Evolutionary conservation across 352 stramenopile genomes (phyloP).

Genomic region (Pythium periplocum): DNA sequence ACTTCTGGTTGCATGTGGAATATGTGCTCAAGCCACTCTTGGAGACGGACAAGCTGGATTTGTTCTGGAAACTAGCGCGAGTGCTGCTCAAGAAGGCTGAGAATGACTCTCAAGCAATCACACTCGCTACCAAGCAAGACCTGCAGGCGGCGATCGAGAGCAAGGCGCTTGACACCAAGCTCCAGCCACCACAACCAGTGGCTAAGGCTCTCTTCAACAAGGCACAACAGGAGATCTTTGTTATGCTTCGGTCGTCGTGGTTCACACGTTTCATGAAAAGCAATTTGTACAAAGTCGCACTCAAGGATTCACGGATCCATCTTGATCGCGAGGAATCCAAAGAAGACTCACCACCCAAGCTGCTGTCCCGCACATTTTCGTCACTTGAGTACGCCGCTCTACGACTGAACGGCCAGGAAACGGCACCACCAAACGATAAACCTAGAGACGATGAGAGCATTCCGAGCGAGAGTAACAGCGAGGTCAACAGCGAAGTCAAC

Average conservation of each 20-base stretch:
- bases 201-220: conserved; percentile 47
- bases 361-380: conserved; percentile 58
- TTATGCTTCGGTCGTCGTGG: conserved; percentile 75
- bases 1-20: conserved; percentile 86
- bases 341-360: conserved; percentile 61
- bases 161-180: conserved; percentile 34
- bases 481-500: background rate
- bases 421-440: background rate
- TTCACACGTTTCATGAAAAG: conserved; percentile 84
- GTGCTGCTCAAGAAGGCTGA: conserved; percentile 71
- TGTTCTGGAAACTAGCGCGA: conserved; percentile 67
- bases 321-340: conserved; percentile 52
- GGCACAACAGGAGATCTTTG: conserved; percentile 78
- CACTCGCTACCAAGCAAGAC: conserved; percentile 66
- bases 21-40: conserved; percentile 77
- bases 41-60: conserved; percentile 30
- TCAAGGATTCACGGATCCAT: conserved; percentile 69
- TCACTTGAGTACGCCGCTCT: conserved; percentile 23
- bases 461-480: background rate
- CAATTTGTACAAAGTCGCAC: conserved; percentile 72
- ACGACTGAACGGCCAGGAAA: conserved; percentile 4
- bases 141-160: conserved; percentile 43
- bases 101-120: conserved; percentile 76
- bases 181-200: conserved; percentile 33
- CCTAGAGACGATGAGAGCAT: background rate